Percentiles rank a stretch among this genome's conserved stretches.
Evolutionary conservation across 345 rosid species (phyloP).

Genomic region (Heritiera fomes): DNA sequence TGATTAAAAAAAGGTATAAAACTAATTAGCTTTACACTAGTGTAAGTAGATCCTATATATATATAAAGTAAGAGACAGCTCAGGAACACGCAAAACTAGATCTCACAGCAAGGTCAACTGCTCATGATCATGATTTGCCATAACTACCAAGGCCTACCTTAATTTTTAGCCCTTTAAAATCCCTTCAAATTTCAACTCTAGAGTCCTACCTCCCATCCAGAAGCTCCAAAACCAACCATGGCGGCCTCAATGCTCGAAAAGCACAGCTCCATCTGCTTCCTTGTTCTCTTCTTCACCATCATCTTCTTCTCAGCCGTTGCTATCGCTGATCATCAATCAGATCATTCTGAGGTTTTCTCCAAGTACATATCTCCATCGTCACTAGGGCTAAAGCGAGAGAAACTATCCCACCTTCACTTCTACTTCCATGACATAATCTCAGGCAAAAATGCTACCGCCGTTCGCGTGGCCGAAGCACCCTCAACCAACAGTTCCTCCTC

Average conservation of each 20-base stretch:
- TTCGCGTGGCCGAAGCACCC: not conserved
- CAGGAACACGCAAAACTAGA: not conserved
- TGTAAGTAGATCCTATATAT: too few relatives aligned
- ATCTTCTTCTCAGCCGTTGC: not conserved
- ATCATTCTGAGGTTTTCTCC: not conserved
- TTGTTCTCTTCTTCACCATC: not conserved
- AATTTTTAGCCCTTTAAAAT: not conserved
- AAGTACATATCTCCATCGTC: slow-evolving; percentile 12
- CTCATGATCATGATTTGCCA: not conserved
- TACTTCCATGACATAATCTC: not conserved
- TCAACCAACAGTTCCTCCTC: not conserved
- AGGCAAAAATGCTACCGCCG: not conserved
- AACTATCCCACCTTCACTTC: slow-evolving; percentile 15
- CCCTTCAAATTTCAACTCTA: not conserved
- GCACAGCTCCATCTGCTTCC: not conserved
- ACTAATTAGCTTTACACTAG: too few relatives aligned
- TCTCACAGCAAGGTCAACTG: not conserved
- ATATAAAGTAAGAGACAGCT: not conserved
- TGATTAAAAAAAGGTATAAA: too few relatives aligned
- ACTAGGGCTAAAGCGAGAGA: not conserved
- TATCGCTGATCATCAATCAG: not conserved
- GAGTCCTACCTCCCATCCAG: not conserved
- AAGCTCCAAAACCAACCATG: not conserved
- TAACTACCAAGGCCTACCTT: too few relatives aligned
- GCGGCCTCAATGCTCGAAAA: not conserved